These are phyloP conservation scores for Spathaspora girioi DNA, from an alignment of 805 yeast genomes.

Conservation along the genomic window DNA sequence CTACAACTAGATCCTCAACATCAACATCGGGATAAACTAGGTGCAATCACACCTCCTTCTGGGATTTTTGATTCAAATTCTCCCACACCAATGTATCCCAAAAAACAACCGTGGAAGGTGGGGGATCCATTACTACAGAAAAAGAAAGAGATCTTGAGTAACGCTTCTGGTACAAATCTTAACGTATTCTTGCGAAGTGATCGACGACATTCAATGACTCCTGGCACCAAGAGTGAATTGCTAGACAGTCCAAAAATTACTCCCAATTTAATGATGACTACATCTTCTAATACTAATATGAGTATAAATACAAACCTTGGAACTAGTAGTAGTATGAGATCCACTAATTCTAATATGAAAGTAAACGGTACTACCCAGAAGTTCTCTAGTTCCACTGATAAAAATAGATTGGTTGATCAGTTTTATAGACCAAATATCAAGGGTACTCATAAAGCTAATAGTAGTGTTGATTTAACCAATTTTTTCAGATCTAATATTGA, in stretches of 20 bases:
- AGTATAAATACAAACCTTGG: not conserved
- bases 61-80: not conserved
- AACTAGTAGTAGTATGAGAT: not conserved
- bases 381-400: conserved; percentile 11
- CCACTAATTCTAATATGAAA: not conserved
- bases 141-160: not conserved
- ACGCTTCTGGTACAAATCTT: conserved; percentile 4
- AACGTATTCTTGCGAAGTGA: conserved; percentile 5
- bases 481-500: not conserved
- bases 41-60: not conserved
- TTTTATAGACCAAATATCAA: conserved; percentile 21
- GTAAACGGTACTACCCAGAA: not conserved
- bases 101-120: not conserved
- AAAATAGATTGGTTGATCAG: conserved; percentile 38
- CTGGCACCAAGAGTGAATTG: conserved; percentile 1
- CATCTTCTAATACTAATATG: not conserved
- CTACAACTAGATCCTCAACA: not conserved
- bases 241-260: conserved; percentile 2
- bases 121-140: not conserved
- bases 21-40: not conserved
- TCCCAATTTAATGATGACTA: not conserved
- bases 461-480: not conserved
- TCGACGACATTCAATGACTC: conserved; percentile 3
- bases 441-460: not conserved
- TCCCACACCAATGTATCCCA: not conserved